A percentile compares a stretch with the other conserved stretches of the same genome.
phyloP scores from a whole-genome alignment of 2,329 filamentous ascomycete species.

The Sordariomycetes sp. region DNA sequence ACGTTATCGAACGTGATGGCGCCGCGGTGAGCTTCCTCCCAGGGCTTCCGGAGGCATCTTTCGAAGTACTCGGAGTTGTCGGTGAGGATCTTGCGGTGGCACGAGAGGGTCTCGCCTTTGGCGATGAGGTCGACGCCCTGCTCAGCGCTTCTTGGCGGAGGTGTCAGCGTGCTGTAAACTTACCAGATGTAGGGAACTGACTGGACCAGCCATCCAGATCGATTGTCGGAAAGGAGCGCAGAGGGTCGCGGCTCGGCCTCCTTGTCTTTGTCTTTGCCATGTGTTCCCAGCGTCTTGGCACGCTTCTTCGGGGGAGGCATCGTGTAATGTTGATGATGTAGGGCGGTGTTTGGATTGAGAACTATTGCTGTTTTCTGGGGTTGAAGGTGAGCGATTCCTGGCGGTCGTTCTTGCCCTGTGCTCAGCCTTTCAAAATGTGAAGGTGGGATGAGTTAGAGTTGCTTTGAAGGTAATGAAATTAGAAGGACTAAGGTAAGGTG shows the following conservation, averaged over 20 bases:
- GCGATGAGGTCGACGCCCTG: constrained; percentile 17
- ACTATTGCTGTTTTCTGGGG: too few species aligned
- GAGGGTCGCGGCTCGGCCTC: constrained; percentile 10
- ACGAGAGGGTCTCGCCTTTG: constrained; percentile 17
- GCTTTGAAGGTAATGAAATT: too few species aligned
- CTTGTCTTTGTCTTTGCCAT: too few species aligned
- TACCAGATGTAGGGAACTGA: constrained; percentile 10
- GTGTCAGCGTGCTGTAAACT: not conserved
- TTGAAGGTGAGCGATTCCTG: too few species aligned
- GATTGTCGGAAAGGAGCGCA: constrained; percentile 17
- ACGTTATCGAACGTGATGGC: constrained; percentile 20
- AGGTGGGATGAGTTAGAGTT: too few species aligned
- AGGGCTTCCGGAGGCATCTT: constrained; percentile 15
- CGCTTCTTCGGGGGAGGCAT: constrained; percentile 16
- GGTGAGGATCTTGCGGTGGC: constrained; percentile 18
- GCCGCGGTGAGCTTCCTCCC: constrained; percentile 16
- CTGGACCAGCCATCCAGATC: constrained; percentile 24
- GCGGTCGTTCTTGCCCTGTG: too few species aligned
- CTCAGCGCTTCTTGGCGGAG: constrained; percentile 17
- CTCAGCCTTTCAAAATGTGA: too few species aligned
- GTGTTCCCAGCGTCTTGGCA: constrained; percentile 10
- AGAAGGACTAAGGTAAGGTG: too few species aligned
- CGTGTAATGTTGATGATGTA: not conserved
- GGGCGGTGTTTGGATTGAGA: too few species aligned
- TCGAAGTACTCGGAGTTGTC: constrained; percentile 24